A percentile compares a stretch with the other conserved stretches of the same genome.
Evolutionary conservation across 2,329 filamentous ascomycete species (phyloP).

Genomic region (Magnaporthales sp.): DNA sequence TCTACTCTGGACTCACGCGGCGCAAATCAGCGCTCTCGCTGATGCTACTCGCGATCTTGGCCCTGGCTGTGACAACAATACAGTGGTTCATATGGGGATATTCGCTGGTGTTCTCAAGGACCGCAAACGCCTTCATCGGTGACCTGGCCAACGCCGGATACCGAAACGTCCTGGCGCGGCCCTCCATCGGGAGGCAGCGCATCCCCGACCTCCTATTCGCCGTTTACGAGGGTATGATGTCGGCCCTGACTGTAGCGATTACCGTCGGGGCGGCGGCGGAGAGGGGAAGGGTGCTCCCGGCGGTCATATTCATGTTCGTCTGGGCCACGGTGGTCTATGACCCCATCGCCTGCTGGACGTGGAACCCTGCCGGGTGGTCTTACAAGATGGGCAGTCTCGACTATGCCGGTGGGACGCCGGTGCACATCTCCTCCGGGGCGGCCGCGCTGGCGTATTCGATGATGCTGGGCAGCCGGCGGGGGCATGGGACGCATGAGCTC

Average conservation of each 20-base stretch:
- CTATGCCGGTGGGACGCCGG: constrained; percentile 83
- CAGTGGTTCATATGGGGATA: constrained; percentile 97
- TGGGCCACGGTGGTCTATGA: constrained; percentile 90
- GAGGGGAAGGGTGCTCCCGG: constrained; percentile 79
- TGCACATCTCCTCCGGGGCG: constrained; percentile 77
- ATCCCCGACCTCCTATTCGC: constrained; percentile 81
- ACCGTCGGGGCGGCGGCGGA: constrained; percentile 67
- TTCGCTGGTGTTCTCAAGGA: constrained; percentile 73
- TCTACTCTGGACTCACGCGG: constrained; percentile 84
- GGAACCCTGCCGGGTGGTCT: constrained; percentile 78
- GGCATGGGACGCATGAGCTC: constrained; percentile 70
- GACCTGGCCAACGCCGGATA: constrained; percentile 74
- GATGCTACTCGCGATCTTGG: constrained; percentile 86
- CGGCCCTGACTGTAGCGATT: constrained; percentile 60
- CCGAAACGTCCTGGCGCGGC: constrained; percentile 62
- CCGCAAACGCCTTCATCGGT: constrained; percentile 67
- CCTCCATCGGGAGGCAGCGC: constrained; percentile 63
- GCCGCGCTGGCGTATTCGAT: constrained; percentile 84
- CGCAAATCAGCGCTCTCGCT: constrained; percentile 83
- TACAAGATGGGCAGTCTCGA: constrained; percentile 73
- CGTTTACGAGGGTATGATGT: constrained; percentile 84
- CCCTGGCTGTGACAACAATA: constrained; percentile 73
- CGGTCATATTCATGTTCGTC: constrained; percentile 86
- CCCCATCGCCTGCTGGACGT: constrained; percentile 90
- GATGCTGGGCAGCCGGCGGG: constrained; percentile 79